Evolutionary conservation across 352 stramenopile species (phyloP).

Genomic region (Globisporangium parvum): DNA sequence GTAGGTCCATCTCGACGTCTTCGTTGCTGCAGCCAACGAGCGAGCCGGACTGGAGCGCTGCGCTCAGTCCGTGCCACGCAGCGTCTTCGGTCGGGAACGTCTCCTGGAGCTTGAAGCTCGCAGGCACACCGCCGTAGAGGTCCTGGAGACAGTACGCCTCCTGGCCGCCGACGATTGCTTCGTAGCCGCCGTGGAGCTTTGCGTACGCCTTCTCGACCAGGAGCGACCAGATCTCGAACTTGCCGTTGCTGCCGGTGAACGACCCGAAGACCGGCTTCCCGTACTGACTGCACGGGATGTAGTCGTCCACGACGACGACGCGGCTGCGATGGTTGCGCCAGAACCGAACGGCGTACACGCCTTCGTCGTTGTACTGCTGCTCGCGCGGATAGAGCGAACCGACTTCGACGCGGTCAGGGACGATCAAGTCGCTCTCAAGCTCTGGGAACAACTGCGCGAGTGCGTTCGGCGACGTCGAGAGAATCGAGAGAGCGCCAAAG

Average conservation of each 20-base stretch:
- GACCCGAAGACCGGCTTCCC: constrained; percentile 81
- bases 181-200: constrained; percentile 90
- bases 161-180: constrained; percentile 84
- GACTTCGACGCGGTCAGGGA: constrained; percentile 57
- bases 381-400: constrained; percentile 43
- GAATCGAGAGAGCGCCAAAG: constrained; percentile 75
- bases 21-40: constrained; percentile 72
- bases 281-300: constrained; percentile 77
- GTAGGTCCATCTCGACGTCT: constrained; percentile 53
- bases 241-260: constrained; percentile 72
- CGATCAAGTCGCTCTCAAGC: constrained; percentile 52
- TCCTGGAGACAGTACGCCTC: constrained; percentile 73
- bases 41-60: constrained; percentile 46
- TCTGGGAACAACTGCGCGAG: constrained; percentile 72
- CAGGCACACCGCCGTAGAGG: constrained; percentile 64
- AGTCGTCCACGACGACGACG: constrained; percentile 79
- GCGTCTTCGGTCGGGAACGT: constrained; percentile 48
- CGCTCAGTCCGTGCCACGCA: constrained; percentile 45
- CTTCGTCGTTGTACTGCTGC: constrained; percentile 86
- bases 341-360: constrained; percentile 83
- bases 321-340: constrained; percentile 81
- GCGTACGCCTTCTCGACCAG: constrained; percentile 95
- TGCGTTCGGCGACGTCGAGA: constrained; percentile 70
- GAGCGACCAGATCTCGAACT: constrained; percentile 91
- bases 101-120: constrained; percentile 62